These are phyloP conservation scores for Umbelopsis sp. DNA, from an alignment of 192 early-diverging fungal species.

Conservation along the genomic window DNA sequence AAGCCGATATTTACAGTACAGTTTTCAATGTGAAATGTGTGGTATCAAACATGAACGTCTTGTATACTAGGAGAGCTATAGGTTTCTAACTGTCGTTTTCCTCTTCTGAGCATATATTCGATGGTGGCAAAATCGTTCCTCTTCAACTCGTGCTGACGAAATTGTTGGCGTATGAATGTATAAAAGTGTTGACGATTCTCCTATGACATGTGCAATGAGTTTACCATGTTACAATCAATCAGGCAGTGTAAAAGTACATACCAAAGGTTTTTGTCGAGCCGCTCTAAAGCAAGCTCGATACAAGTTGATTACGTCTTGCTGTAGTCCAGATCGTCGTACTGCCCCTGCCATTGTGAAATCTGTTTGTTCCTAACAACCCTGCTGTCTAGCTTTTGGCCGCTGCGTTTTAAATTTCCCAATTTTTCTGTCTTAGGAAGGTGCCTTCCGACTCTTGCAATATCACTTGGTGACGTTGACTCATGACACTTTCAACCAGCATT, in stretches of 20 bases:
- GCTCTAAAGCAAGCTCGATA: conserved; percentile 75
- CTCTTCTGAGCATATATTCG: conserved; percentile 68
- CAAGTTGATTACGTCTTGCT: conserved; percentile 63
- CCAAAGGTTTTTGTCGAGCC: conserved; percentile 61
- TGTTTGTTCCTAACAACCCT: neutral
- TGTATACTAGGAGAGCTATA: conserved; percentile 63
- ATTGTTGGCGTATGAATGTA: conserved; percentile 67
- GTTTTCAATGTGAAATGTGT: neutral
- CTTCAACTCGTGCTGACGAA: conserved; percentile 58
- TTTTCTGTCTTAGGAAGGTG: neutral
- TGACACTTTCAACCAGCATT: too few species aligned
- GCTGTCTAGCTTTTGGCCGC: neutral
- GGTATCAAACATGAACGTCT: conserved; percentile 50
- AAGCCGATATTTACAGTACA: conserved; percentile 15
- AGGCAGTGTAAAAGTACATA: conserved; percentile 24
- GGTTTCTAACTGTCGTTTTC: conserved; percentile 62
- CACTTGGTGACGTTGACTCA: too few species aligned
- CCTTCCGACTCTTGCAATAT: too few species aligned
- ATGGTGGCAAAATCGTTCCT: conserved; percentile 68
- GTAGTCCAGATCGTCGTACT: conserved; percentile 62
- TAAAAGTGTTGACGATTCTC: conserved; percentile 63
- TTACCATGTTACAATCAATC: neutral
- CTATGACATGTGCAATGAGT: conserved; percentile 34
- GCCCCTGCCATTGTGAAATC: conserved; percentile 21
- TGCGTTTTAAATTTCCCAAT: neutral